Percentiles rank a stretch among this genome's conserved stretches.
Evolutionary conservation across 768 basidiomycete species (phyloP).

Genomic region (Trametes maxima): DNA sequence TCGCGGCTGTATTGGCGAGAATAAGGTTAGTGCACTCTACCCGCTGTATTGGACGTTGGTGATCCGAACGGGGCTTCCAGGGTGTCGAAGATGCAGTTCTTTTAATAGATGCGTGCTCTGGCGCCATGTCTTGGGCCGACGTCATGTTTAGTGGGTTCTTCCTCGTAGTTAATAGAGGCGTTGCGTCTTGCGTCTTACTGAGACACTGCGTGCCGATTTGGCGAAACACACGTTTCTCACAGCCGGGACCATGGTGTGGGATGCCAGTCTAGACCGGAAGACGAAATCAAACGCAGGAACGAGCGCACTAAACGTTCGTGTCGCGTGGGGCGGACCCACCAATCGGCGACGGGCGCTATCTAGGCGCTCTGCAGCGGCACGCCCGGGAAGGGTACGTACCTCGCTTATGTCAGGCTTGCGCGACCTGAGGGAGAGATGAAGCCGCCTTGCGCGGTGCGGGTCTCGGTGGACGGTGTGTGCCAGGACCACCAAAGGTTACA

Average conservation of each 20-base stretch:
- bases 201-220: background rate
- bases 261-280: background rate
- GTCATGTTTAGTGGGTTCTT: constrained; percentile 3
- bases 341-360: constrained; percentile 1
- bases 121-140: background rate
- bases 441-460: background rate
- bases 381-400: constrained; percentile 6
- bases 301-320: background rate
- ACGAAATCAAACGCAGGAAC: background rate
- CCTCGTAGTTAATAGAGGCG: background rate
- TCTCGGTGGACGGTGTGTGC: background rate
- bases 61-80: constrained; percentile 34
- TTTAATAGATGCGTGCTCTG: constrained; percentile 27
- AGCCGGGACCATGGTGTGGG: background rate
- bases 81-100: constrained; percentile 66
- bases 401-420: constrained; percentile 16
- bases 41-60: background rate
- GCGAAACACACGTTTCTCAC: constrained; percentile 1
- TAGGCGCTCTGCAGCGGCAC: constrained; percentile 2
- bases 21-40: constrained; percentile 41
- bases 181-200: background rate
- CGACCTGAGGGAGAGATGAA: background rate
- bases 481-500: background rate
- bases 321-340: constrained; percentile 2
- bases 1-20: constrained; percentile 49